Evolutionary conservation across 345 rosid species (phyloP), one percentile per base, ranked within the genome.

Genomic region (Firmiana major): DNA sequence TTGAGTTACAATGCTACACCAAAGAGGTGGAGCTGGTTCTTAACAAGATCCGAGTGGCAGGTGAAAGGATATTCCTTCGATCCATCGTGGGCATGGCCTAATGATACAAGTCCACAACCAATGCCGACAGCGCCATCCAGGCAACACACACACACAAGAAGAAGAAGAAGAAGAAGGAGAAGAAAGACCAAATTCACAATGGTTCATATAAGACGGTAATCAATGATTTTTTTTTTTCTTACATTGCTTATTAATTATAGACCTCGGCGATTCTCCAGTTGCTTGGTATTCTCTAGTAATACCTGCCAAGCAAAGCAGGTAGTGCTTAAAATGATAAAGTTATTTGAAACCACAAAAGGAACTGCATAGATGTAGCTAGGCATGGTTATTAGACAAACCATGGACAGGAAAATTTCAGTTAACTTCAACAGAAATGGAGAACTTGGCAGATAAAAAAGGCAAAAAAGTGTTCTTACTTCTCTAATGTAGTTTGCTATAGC

Each of bases 401-500:
- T 10, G 28, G 45, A 80, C 21, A 51, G 21, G 53, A 46, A 31
- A 51, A 13, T n/a, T 42, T 73, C n/a, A 8, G 59, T 13, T 9
- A n/a, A 48, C 15, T 46, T 69, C 42, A 13, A 71, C 12, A 28
- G 17, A 71, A 71, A 71, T 51, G 60, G 28, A 71, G 15, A 21
- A 49, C 8, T 51, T 28, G 62, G 24, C 69, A 16, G 40, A 22
- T 45, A 24, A 60, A 57, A 12, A 75, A 19, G 31, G 16, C 21
- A 65, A 51, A 49, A 5, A n/a, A 67, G 28, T 5, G 51, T 65
- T 2, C 82, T 78, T 83, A 92, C 99, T 83, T 90, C 91, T 59
- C 90, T 82, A 59, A 96, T 84, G 83, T 91, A 87, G 75, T 76
- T 90, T 62, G 99, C 93, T 54, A 96, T 79, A 13, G 97, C 98